Base-by-base conservation (phyloP, 495 filamentous ascomycete genomes). In the Trichoderma virens region DNA sequence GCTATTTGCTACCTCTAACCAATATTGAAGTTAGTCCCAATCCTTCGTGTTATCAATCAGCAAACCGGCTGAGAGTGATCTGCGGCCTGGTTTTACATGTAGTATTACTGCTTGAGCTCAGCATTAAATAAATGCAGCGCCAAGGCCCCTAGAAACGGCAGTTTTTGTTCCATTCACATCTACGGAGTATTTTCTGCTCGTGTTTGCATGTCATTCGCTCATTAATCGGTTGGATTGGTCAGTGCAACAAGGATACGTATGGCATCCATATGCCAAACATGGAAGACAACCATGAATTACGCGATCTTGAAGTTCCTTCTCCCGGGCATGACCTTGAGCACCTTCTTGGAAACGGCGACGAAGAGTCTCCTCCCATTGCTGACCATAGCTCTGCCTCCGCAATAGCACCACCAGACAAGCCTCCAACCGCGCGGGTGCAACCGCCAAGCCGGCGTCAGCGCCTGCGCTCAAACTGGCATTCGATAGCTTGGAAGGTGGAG, bases 381-480 rank as follows among this genome's bases (percentile, higher is more conserved):
- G 45, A 25, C 45, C 45, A 51, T 3, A 20, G 45, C n/a, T 51
- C 45, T 25, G 9, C 45, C 45, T 51, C 45, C 45, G 45, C 16
- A 25, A 27, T 51, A 51, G 45, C n/a, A 51, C 45, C 45, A 25
- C 45, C n/a, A 25, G 45, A 51, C 16, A 51, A 51, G 7, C 4
- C 45, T 51, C n/a, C 45, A 25, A 51, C n/a, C 1, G n/a, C 20
- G 45, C 45, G n/a, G 16, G 45, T 51, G 4, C 16, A 16, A 25
- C 45, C 45, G n/a, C n/a, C n/a, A n/a, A n/a, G n/a, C n/a, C n/a
- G n/a, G 23, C 45, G 45, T 51, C 45, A 51, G 45, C 45, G 45
- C 23, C 14, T 25, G 45, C 45, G 18, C 45, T 51, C n/a, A 9
- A 51, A 51, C n/a, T 2, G 16, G 45, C 45, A 51, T 25, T 51